Evolutionary conservation across 2,329 filamentous ascomycete genomes (phyloP), one percentile per base, ranked within the genome.

Genomic region (Trichoderma lentiforme): DNA sequence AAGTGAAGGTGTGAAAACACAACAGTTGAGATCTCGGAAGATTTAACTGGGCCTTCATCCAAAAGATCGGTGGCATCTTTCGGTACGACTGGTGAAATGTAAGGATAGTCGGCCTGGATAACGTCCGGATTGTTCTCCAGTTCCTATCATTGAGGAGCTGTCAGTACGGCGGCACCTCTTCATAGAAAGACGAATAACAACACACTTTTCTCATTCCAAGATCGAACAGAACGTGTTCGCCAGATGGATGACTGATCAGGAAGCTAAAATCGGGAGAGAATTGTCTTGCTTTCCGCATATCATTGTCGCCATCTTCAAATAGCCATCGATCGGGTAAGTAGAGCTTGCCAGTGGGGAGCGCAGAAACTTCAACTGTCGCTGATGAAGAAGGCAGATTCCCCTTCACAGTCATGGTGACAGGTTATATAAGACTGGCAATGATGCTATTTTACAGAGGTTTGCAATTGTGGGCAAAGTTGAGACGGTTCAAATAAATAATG

Each of bases 231-330:
- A 70, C 21, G 12, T 58, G 57, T 3, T 56, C 24, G 34, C 64
- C 57, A 6, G 66, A 60, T 53, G 56, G 57, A 26, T 70, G 66
- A 6, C 39, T 70, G 7, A 70, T 70, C 0, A 70, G 18, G n/a
- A 62, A 70, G 12, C 53, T 70, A 3, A 60, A 70, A n/a, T 70
- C n/a, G 21, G 66, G 66, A 28, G 66, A 70, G 30, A 70, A 61
- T 26, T 62, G 34, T 11, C 56, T 32, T 30, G 66, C 66, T 61
- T 62, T 62, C 18, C 26, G 53, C 15, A 70, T 51, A 30, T 70
- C 56, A 26, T 6, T 47, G 24, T 70, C 34, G 11, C 65, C 66
- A 51, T 70, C 66, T 60, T 70, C 56, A 21, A 70, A 70, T 2
- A 62, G 51, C 65, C 65, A 69, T 14, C 65, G 65, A 60, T 60